A percentile compares a stretch with the other conserved stretches of the same genome.
These are phyloP conservation scores for Ceratocystis variospora DNA, from an alignment of 2,329 filamentous ascomycete species.

Conservation along the genomic window DNA sequence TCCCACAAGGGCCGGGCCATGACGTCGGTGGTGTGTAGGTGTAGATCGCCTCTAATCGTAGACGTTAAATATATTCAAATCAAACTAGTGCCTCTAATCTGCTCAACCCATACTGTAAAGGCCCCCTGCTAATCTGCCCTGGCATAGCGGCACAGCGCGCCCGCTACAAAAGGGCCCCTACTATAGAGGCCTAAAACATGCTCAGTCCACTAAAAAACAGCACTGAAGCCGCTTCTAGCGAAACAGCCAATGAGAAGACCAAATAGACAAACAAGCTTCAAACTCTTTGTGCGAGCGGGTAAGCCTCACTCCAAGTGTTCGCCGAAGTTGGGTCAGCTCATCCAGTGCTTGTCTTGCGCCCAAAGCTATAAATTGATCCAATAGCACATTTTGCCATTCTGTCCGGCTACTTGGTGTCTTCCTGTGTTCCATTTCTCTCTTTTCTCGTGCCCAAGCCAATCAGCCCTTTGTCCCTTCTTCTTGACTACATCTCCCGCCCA, in stretches of 20 bases:
- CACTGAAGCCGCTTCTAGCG: not conserved
- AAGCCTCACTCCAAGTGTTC: not conserved
- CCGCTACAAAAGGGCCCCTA: not conserved
- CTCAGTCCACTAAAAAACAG: not conserved
- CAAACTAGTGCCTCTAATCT: conserved; percentile 7
- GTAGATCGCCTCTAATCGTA: not conserved
- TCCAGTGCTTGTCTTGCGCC: not conserved
- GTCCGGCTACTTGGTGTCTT: too few relatives aligned
- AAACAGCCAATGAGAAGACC: not conserved
- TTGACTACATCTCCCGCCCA: not conserved
- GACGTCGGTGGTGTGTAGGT: not conserved
- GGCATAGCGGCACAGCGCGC: not conserved
- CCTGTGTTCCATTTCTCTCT: not conserved
- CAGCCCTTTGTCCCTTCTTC: not conserved
- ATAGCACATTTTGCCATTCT: too few relatives aligned
- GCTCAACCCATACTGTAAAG: not conserved
- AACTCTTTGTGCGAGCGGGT: not conserved
- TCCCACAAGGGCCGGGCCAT: not conserved
- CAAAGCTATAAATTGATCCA: not conserved
- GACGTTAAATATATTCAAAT: too few relatives aligned
- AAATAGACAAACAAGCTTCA: not conserved
- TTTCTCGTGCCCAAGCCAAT: not conserved
- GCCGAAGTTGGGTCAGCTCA: not conserved
- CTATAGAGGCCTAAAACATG: not conserved
- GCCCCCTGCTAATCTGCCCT: not conserved